Conservation (phyloP, 2,329 filamentous ascomycete genomes). For the Helotiales sp. region DNA sequence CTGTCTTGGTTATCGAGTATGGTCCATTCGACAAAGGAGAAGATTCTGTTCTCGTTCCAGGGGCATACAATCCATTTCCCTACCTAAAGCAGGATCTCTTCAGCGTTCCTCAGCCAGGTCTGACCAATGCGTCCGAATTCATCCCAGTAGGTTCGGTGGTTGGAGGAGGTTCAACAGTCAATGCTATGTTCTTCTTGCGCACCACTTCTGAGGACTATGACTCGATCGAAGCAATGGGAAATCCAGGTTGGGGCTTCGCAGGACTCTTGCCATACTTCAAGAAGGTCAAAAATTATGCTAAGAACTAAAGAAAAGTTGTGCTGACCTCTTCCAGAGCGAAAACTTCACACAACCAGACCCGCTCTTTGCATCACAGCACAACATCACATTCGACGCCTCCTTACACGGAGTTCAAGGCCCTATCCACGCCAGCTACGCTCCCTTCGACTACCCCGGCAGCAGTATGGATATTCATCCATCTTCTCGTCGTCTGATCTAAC, state of each 20-base stretch:
- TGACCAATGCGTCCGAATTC: slow-evolving; percentile 39
- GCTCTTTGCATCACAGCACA: slow-evolving; percentile 36
- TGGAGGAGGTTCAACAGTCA: slow-evolving; percentile 45
- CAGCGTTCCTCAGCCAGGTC: slow-evolving; percentile 32
- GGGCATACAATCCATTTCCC: slow-evolving; percentile 45
- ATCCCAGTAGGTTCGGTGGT: slow-evolving; percentile 40
- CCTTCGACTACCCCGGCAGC: slow-evolving; percentile 6
- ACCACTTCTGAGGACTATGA: slow-evolving; percentile 39
- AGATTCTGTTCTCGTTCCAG: slow-evolving; percentile 44
- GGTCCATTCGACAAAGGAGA: slow-evolving; percentile 49
- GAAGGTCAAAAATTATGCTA: slow-evolving; percentile 29
- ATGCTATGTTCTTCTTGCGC: slow-evolving; percentile 28
- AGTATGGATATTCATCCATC: not conserved
- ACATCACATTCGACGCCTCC: slow-evolving; percentile 35
- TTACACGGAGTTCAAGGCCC: slow-evolving; percentile 54
- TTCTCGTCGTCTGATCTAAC: not conserved
- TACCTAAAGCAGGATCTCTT: slow-evolving; percentile 42
- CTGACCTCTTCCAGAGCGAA: slow-evolving; percentile 32
- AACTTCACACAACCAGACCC: slow-evolving; percentile 37
- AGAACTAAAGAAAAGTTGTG: not conserved
- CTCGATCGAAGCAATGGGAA: slow-evolving; percentile 48
- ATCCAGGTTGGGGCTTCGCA: slow-evolving; percentile 48
- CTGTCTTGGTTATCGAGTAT: slow-evolving; percentile 49
- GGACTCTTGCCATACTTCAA: slow-evolving; percentile 53
- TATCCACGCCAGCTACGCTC: slow-evolving; percentile 41